phyloP scores from a whole-genome alignment of 208 protist species.

The Trypanosomatidae sp. region DNA sequence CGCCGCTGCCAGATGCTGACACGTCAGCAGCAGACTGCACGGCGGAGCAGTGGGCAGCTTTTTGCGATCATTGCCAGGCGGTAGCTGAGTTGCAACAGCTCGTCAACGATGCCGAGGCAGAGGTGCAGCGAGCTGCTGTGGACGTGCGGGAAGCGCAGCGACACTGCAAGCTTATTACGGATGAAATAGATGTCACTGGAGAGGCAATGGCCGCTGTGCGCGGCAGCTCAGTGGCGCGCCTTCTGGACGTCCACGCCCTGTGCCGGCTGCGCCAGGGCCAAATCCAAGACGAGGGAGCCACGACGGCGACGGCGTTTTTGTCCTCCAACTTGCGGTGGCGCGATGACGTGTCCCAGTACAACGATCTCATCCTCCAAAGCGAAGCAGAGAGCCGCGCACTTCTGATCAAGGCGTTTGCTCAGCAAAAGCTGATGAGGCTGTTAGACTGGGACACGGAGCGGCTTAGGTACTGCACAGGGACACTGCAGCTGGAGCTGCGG shows the following conservation, averaged over 20 bases:
- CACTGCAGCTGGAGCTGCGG: constrained; percentile 87
- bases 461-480: constrained; percentile 75
- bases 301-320: constrained; percentile 80
- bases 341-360: constrained; percentile 72
- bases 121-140: constrained; percentile 27
- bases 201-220: constrained; percentile 24
- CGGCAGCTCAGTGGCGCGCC: constrained; percentile 24
- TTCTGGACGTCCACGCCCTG: constrained; percentile 73
- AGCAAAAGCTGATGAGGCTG: constrained; percentile 77
- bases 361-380: constrained; percentile 79
- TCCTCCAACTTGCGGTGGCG: constrained; percentile 75
- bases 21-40: constrained; percentile 39
- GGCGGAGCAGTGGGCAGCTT: constrained; percentile 53
- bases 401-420: constrained; percentile 78
- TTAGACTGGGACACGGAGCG: constrained; percentile 72
- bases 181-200: constrained; percentile 27
- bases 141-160: constrained; percentile 26
- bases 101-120: constrained; percentile 26
- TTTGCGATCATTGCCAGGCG: constrained; percentile 51
- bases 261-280: constrained; percentile 91
- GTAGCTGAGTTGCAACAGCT: constrained; percentile 36
- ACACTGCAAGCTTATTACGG: constrained; percentile 22
- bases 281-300: constrained; percentile 89
- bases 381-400: constrained; percentile 72
- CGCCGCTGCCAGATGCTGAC: constrained; percentile 23